Evolutionary conservation across 495 filamentous ascomycete species (phyloP).

Genomic region (Neurospora sp.): DNA sequence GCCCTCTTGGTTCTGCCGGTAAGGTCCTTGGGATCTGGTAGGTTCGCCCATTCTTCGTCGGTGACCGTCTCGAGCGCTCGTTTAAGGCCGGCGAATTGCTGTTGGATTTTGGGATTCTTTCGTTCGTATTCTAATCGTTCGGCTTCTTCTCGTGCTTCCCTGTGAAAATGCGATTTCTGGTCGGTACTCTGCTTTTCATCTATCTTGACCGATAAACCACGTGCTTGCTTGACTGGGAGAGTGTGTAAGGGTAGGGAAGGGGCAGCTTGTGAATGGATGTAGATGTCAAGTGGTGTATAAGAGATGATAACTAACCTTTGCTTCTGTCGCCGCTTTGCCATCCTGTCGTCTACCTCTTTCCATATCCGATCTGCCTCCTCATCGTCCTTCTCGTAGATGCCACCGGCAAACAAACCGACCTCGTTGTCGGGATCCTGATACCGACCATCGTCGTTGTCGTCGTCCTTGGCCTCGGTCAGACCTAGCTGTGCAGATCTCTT

Average conservation of each 20-base stretch:
- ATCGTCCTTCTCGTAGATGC: constrained; percentile 90
- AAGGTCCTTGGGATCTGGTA: constrained; percentile 92
- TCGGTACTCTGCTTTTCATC: constrained; percentile 76
- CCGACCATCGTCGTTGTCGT: constrained; percentile 73
- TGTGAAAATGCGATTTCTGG: constrained; percentile 51
- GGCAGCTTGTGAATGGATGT: constrained; percentile 8
- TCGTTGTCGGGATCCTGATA: constrained; percentile 97
- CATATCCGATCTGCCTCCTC: constrained; percentile 97
- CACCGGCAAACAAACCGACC: constrained; percentile 86
- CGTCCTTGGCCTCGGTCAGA: constrained; percentile 62
- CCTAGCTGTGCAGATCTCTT: constrained; percentile 83
- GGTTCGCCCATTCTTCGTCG: constrained; percentile 92
- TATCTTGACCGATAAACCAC: constrained; percentile 64
- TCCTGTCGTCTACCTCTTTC: constrained; percentile 88
- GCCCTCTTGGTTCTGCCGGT: constrained; percentile 85
- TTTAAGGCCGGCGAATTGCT: constrained; percentile 96
- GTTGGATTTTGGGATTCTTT: constrained; percentile 96
- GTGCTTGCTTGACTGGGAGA: constrained; percentile 27
- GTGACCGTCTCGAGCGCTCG: constrained; percentile 76
- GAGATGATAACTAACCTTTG: constrained; percentile 69
- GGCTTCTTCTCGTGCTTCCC: constrained; percentile 89
- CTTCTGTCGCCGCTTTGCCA: constrained; percentile 75
- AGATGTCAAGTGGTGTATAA: constrained; percentile 3
- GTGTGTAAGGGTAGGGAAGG: constrained; percentile 4
- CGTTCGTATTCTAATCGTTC: constrained; percentile 91